Conservation (phyloP, 2,329 filamentous ascomycete species). For the Arthrinium puccinioides region DNA sequence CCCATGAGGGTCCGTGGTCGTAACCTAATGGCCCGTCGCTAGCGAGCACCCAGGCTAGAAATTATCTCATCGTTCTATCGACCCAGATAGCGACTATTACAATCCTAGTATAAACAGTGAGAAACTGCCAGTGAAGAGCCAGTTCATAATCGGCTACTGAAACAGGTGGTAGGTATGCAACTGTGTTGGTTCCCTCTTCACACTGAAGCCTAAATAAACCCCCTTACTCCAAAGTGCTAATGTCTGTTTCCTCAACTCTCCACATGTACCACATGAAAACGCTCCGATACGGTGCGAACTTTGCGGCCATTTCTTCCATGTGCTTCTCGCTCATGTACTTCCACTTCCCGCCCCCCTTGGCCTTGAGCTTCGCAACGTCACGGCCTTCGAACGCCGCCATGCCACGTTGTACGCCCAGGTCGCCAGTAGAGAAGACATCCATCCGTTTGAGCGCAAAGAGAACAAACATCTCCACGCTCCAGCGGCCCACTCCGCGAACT, state of each 20-base stretch:
- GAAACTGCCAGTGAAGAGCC: too few species aligned
- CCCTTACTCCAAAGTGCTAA: constrained; percentile 47
- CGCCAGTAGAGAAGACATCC: constrained; percentile 89
- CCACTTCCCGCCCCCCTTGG: constrained; percentile 77
- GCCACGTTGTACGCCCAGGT: constrained; percentile 88
- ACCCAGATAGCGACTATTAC: too few species aligned
- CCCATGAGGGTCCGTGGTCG: too few species aligned
- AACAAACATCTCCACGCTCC: constrained; percentile 98
- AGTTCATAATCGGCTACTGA: too few species aligned
- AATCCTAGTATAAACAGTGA: too few species aligned
- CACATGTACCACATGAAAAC: constrained; percentile 99
- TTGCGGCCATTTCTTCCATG: constrained; percentile 75
- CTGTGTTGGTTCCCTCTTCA: too few species aligned
- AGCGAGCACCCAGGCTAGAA: too few species aligned
- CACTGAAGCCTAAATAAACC: too few species aligned
- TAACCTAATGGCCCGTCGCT: too few species aligned
- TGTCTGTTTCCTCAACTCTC: constrained; percentile 73
- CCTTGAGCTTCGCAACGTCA: constrained; percentile 78
- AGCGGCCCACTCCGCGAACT: constrained; percentile 78
- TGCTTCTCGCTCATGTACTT: constrained; percentile 96
- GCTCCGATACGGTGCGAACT: constrained; percentile 80
- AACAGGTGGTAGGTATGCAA: too few species aligned
- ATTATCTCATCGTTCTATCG: too few species aligned
- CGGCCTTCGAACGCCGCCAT: constrained; percentile 83
- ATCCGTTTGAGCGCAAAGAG: constrained; percentile 90